phyloP scores from a whole-genome alignment of 768 basidiomycete genomes.

The Termitomyces sp. region DNA sequence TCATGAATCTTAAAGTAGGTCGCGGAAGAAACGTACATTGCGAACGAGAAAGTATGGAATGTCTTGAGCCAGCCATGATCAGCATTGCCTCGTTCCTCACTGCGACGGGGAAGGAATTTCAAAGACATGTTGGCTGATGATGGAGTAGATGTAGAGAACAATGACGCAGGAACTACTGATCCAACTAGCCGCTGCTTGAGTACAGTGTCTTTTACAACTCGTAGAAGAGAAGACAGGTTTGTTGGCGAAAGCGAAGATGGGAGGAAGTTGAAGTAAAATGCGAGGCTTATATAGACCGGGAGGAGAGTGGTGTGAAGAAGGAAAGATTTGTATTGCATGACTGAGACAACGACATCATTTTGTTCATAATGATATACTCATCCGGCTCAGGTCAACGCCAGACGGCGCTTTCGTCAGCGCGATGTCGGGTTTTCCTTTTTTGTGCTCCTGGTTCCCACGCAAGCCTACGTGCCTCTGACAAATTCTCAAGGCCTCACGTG shows the following conservation, averaged over 20 bases:
- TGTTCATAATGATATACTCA: slow-evolving; percentile 10
- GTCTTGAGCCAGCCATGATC: slow-evolving; percentile 87
- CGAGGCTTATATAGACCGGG: slow-evolving; percentile 36
- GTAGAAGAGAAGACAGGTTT: slow-evolving; percentile 34
- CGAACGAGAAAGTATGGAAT: slow-evolving; percentile 80
- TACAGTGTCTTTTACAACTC: slow-evolving; percentile 29
- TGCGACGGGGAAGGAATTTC: slow-evolving; percentile 47
- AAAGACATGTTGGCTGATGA: slow-evolving; percentile 18
- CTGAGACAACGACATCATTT: slow-evolving; percentile 14
- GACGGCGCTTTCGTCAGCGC: slow-evolving; percentile 5
- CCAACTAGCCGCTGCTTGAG: slow-evolving; percentile 19
- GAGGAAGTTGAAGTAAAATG: slow-evolving; percentile 27
- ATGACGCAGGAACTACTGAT: slow-evolving; percentile 6
- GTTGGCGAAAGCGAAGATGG: slow-evolving; percentile 12
- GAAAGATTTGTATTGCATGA: slow-evolving; percentile 30
- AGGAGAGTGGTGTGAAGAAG: slow-evolving; percentile 30
- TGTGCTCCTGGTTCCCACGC: background rate
- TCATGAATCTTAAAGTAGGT: background rate
- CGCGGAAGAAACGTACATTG: slow-evolving; percentile 37
- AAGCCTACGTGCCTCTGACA: background rate
- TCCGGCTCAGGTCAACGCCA: background rate
- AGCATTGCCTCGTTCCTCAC: slow-evolving; percentile 62
- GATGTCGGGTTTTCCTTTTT: slow-evolving; percentile 1
- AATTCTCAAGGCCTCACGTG: background rate
- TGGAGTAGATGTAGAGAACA: slow-evolving; percentile 6